Evolutionary conservation across 2,329 filamentous ascomycete species (phyloP).

Genomic region (Clarireedia hainanense): DNA sequence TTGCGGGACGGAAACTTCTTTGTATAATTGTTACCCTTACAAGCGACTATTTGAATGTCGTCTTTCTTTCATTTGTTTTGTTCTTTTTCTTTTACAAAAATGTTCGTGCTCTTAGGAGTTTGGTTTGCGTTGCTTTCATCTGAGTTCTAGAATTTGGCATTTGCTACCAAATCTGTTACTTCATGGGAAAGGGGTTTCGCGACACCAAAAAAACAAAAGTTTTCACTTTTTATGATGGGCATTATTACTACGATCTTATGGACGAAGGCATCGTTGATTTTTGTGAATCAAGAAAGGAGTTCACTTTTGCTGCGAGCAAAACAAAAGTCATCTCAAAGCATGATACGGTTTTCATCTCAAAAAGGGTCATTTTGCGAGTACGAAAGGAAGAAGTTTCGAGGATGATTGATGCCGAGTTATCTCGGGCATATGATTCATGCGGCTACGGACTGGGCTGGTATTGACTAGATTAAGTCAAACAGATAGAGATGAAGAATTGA

Average conservation of each 20-base stretch:
- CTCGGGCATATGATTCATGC: constrained; percentile 9
- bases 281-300: neutral
- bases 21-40: constrained; percentile 20
- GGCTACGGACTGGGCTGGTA: constrained; percentile 7
- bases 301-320: too few species aligned
- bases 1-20: constrained; percentile 21
- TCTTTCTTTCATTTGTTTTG: neutral
- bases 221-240: neutral
- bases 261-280: neutral
- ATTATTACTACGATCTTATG: neutral
- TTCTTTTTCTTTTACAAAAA: constrained; percentile 5
- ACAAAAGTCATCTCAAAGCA: too few species aligned
- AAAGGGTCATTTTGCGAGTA: neutral
- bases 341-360: neutral
- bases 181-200: neutral
- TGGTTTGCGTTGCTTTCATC: constrained; percentile 9
- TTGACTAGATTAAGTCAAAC: neutral
- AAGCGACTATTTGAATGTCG: neutral
- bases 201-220: neutral
- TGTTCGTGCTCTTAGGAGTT: constrained; percentile 3
- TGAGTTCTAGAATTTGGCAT: constrained; percentile 7
- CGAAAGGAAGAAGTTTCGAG: constrained; percentile 7
- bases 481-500: too few species aligned
- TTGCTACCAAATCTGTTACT: neutral
- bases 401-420: constrained; percentile 6